Conservation (phyloP, 805 yeast genomes). For the Yamadazyma phyllophila region DNA sequence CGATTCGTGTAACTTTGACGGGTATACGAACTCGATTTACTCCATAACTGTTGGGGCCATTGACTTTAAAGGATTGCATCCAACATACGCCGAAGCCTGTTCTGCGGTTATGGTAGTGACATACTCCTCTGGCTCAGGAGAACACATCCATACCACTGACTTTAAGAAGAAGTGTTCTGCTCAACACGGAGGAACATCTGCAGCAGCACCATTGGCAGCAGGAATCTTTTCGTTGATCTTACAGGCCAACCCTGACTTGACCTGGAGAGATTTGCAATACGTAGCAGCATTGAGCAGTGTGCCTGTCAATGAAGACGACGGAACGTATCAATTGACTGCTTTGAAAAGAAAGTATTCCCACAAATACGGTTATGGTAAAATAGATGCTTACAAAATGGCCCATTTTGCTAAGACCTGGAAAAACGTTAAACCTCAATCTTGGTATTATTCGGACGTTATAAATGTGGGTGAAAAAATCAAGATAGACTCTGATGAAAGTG, state of each 20-base stretch:
- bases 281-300: slow-evolving; percentile 69
- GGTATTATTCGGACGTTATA: slow-evolving; percentile 55
- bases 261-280: slow-evolving; percentile 96
- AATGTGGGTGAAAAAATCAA: slow-evolving; percentile 27
- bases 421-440: slow-evolving; percentile 88
- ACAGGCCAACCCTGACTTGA: slow-evolving; percentile 78
- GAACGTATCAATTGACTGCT: slow-evolving; percentile 71
- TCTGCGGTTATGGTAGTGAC: slow-evolving; percentile 94
- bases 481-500: slow-evolving; percentile 9
- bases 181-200: slow-evolving; percentile 94
- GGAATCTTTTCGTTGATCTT: slow-evolving; percentile 87
- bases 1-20: slow-evolving; percentile 95
- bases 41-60: slow-evolving; percentile 94
- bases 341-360: slow-evolving; percentile 74
- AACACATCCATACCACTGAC: slow-evolving; percentile 86
- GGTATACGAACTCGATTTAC: slow-evolving; percentile 92
- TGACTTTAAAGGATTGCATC: slow-evolving; percentile 83
- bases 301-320: slow-evolving; percentile 65
- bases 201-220: slow-evolving; percentile 98
- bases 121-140: slow-evolving; percentile 87
- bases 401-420: slow-evolving; percentile 71
- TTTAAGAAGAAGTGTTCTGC: slow-evolving; percentile 65
- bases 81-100: slow-evolving; percentile 88
- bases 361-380: slow-evolving; percentile 86
- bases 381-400: slow-evolving; percentile 78